These are phyloP conservation scores for Huntiella bhutanensis DNA, from an alignment of 2,329 filamentous ascomycete species.

Conservation along the genomic window DNA sequence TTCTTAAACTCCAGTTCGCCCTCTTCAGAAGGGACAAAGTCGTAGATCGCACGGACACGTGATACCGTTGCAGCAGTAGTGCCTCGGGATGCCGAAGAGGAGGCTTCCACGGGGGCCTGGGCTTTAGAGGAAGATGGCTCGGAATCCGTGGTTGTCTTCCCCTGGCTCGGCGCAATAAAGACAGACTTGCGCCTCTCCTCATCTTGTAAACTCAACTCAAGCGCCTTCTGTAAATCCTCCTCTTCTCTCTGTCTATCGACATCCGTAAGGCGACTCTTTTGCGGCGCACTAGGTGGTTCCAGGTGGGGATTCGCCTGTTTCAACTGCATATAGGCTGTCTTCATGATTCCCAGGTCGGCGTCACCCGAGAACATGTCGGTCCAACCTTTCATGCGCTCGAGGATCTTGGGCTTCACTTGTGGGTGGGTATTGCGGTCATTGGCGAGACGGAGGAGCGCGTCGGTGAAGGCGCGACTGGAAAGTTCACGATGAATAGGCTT, in stretches of 20 bases:
- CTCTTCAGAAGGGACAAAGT: conserved; percentile 84
- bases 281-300: conserved; percentile 78
- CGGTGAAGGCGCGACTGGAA: conserved; percentile 81
- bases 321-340: conserved; percentile 75
- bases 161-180: conserved; percentile 19
- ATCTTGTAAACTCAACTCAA: conserved; percentile 82
- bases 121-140: conserved; percentile 13
- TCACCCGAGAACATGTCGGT: conserved; percentile 82
- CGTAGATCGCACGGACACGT: conserved; percentile 77
- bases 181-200: conserved; percentile 43
- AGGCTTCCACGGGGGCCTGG: conserved; percentile 18
- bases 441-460: conserved; percentile 75
- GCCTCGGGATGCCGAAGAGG: conserved; percentile 34
- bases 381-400: conserved; percentile 95
- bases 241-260: conserved; percentile 87
- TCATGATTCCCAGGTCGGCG: conserved; percentile 90
- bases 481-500: conserved; percentile 74
- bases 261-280: conserved; percentile 81
- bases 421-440: conserved; percentile 90
- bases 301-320: conserved; percentile 74
- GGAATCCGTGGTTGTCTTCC: conserved; percentile 20
- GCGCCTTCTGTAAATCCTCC: conserved; percentile 88
- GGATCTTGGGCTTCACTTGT: conserved; percentile 90
- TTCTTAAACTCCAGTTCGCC: conserved; percentile 93
- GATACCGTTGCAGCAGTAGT: conserved; percentile 95